A percentile compares a stretch with the other conserved stretches of the same genome.
These are phyloP conservation scores for Hansenula lynferdii DNA, from an alignment of 1,139 yeast species.

Conservation along the genomic window DNA sequence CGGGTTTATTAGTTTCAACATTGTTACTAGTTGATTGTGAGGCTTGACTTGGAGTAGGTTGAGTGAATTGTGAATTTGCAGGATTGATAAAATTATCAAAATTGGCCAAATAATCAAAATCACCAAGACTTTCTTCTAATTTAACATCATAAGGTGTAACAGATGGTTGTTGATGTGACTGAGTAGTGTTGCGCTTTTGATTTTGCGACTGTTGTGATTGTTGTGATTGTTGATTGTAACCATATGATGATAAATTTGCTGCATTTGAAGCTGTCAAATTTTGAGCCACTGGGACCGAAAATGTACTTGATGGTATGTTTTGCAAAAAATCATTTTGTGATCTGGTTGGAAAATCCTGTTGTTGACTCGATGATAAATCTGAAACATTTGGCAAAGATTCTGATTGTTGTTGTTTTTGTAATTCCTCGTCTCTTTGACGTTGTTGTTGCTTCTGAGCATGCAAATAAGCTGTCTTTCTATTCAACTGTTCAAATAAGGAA, in stretches of 20 bases:
- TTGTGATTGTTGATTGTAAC: constrained; percentile 2
- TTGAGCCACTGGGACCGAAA: constrained; percentile 17
- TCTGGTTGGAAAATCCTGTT: no score
- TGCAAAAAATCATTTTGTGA: no score
- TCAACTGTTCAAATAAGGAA: constrained; percentile 76
- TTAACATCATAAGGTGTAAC: constrained; percentile 16
- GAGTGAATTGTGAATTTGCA: constrained; percentile 8
- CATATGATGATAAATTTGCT: background rate
- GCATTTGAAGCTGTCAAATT: constrained; percentile 13
- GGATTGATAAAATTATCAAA: constrained; percentile 24
- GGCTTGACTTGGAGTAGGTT: no score
- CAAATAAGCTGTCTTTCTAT: constrained; percentile 54
- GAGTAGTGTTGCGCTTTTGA: no score
- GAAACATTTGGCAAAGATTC: no score
- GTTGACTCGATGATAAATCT: no score
- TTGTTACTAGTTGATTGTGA: background rate
- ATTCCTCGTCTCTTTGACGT: constrained; percentile 11
- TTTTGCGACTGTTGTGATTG: constrained; percentile 6
- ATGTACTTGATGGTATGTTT: background rate
- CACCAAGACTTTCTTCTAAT: constrained; percentile 18
- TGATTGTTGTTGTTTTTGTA: no score
- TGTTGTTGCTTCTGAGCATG: constrained; percentile 21
- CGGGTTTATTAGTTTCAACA: background rate
- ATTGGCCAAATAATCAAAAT: constrained; percentile 23
- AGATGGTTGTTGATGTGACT: constrained; percentile 3